Evolutionary conservation across 331 rosid genomes (phyloP).

Genomic region (Telfairia occidentalis): DNA sequence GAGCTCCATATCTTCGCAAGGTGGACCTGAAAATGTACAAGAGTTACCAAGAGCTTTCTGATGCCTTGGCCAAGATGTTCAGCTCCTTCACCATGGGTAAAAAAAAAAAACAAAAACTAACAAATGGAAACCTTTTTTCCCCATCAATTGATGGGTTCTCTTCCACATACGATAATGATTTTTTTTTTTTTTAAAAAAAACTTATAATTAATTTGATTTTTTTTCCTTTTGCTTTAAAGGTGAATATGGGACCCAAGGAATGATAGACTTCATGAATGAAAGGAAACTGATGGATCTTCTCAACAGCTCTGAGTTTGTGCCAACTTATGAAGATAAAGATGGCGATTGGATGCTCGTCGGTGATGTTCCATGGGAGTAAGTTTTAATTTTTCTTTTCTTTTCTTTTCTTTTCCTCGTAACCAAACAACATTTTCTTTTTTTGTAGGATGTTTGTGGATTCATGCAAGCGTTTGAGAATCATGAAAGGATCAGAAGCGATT

Average conservation of each 20-base stretch:
- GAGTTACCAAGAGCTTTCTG: slow-evolving; percentile 17
- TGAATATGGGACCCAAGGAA: slow-evolving; percentile 14
- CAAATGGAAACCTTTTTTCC: neutral
- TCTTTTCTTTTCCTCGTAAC: neutral
- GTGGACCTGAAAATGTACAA: slow-evolving; percentile 17
- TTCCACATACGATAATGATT: neutral
- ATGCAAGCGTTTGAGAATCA: slow-evolving; percentile 17
- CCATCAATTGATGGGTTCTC: neutral
- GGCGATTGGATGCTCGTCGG: slow-evolving; percentile 22
- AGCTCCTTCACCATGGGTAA: slow-evolving; percentile 20
- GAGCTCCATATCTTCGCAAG: slow-evolving; percentile 19
- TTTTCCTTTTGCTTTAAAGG: neutral
- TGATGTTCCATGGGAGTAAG: slow-evolving; percentile 21
- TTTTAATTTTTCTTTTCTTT: neutral
- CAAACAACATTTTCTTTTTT: neutral
- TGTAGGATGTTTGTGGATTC: slow-evolving; percentile 15
- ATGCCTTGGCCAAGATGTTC: slow-evolving; percentile 21
- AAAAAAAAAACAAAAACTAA: neutral
- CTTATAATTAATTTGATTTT: neutral
- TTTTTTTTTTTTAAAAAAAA: too few relatives aligned
- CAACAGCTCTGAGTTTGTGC: slow-evolving; percentile 16
- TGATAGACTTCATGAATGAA: slow-evolving; percentile 24
- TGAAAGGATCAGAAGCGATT: slow-evolving; percentile 19
- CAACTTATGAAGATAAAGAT: slow-evolving; percentile 18
- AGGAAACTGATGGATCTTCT: slow-evolving; percentile 21